Evolutionary conservation across 768 basidiomycete genomes (phyloP).

Genomic region (Suillus clintonianus): DNA sequence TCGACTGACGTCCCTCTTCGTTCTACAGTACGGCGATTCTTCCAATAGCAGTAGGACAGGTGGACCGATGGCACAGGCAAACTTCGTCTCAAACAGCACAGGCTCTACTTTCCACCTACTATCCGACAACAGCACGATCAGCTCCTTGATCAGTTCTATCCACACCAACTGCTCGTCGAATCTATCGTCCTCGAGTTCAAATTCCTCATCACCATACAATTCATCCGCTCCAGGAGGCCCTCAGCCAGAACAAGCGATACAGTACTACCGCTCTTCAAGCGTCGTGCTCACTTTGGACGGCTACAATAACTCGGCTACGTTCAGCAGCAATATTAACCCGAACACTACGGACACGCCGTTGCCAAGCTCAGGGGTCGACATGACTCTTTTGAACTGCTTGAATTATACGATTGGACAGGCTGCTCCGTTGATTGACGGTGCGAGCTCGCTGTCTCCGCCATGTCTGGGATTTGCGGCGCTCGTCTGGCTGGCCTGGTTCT

Average conservation of each 20-base stretch:
- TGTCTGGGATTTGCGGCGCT: slow-evolving; percentile 13
- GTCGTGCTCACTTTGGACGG: slow-evolving; percentile 63
- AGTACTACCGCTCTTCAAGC: slow-evolving; percentile 71
- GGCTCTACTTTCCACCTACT: slow-evolving; percentile 48
- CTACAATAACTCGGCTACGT: slow-evolving; percentile 63
- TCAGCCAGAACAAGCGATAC: slow-evolving; percentile 55
- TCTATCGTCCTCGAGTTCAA: slow-evolving; percentile 34
- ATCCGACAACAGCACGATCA: slow-evolving; percentile 49
- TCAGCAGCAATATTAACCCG: slow-evolving; percentile 37
- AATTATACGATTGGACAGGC: slow-evolving; percentile 62
- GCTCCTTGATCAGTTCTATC: slow-evolving; percentile 45
- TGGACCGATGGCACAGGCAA: slow-evolving; percentile 40
- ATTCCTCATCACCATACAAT: slow-evolving; percentile 35
- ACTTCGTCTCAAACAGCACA: slow-evolving; percentile 41
- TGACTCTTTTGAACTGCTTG: slow-evolving; percentile 52
- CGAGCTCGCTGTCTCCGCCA: slow-evolving; percentile 15
- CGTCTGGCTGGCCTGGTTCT: slow-evolving; percentile 17
- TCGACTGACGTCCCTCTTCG: slow-evolving; percentile 14
- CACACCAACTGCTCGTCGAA: slow-evolving; percentile 43
- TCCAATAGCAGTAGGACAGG: slow-evolving; percentile 52
- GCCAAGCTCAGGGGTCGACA: slow-evolving; percentile 49
- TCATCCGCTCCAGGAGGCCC: slow-evolving; percentile 26
- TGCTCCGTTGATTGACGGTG: slow-evolving; percentile 55
- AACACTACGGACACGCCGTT: slow-evolving; percentile 50
- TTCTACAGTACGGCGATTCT: slow-evolving; percentile 45